Percentiles rank a stretch among this genome's conserved stretches.
These are phyloP conservation scores for Phialophora expanda DNA, from an alignment of 2,329 filamentous ascomycete species.

Conservation along the genomic window DNA sequence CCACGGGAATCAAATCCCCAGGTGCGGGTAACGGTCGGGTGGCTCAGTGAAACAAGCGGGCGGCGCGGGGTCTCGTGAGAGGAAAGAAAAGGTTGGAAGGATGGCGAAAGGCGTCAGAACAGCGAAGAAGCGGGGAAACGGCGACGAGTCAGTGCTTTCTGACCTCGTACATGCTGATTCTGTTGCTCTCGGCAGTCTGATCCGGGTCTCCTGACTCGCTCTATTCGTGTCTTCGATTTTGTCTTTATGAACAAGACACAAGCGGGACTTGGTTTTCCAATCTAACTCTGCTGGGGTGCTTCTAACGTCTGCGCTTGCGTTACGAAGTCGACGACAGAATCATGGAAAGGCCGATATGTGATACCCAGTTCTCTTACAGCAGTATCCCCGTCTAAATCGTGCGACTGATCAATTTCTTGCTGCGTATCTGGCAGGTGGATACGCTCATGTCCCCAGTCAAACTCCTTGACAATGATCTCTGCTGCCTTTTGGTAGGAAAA, in stretches of 20 bases:
- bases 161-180: not conserved
- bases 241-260: not conserved
- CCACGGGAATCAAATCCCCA: constrained; percentile 16
- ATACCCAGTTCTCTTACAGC: constrained; percentile 21
- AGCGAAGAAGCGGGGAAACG: not conserved
- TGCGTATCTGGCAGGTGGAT: not conserved
- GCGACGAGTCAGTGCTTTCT: not conserved
- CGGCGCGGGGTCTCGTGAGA: not conserved
- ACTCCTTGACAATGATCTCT: constrained; percentile 50
- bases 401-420: constrained; percentile 22
- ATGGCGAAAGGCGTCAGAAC: not conserved
- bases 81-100: not conserved
- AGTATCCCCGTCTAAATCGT: constrained; percentile 21
- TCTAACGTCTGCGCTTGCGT: not conserved
- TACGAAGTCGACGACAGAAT: constrained; percentile 30
- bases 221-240: not conserved
- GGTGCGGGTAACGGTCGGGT: not conserved
- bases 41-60: not conserved
- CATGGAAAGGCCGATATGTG: constrained; percentile 23
- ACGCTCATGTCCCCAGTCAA: constrained; percentile 43
- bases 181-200: not conserved
- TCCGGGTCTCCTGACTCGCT: not conserved
- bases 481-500: constrained; percentile 56
- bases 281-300: not conserved
- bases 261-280: not conserved